Percentiles rank a stretch among this genome's conserved stretches.
phyloP scores from a whole-genome alignment of 1,139 yeast species.

The Saccharomyces hybrid region DNA sequence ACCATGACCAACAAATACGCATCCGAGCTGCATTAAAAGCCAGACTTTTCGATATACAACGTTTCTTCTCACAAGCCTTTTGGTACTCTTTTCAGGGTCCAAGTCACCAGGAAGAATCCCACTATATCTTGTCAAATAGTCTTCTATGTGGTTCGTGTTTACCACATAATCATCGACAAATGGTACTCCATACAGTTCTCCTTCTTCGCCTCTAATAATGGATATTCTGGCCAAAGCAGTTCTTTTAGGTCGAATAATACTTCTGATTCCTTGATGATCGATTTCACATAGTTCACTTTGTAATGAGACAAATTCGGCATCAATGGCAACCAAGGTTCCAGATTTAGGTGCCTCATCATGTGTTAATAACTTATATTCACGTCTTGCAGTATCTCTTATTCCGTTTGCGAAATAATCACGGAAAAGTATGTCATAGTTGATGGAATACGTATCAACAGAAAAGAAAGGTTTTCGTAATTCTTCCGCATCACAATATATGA shows the following conservation, averaged over 20 bases:
- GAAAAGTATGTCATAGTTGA: constrained; percentile 62
- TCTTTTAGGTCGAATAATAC: constrained; percentile 65
- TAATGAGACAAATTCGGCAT: constrained; percentile 89
- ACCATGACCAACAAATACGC: constrained; percentile 94
- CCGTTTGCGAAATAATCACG: constrained; percentile 73
- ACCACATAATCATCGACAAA: constrained; percentile 91
- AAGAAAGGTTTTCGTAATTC: constrained; percentile 32
- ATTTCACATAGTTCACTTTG: constrained; percentile 78
- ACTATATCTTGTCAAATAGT: constrained; percentile 82
- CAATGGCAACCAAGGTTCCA: constrained; percentile 82
- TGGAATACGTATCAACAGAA: constrained; percentile 34
- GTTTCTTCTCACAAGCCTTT: constrained; percentile 70
- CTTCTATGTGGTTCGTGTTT: constrained; percentile 63
- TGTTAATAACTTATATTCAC: constrained; percentile 61
- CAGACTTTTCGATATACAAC: constrained; percentile 84
- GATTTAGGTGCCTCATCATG: constrained; percentile 61
- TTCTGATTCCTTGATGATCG: constrained; percentile 59
- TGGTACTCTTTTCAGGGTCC: constrained; percentile 59
- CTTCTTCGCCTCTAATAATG: constrained; percentile 69
- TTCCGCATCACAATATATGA: constrained; percentile 53
- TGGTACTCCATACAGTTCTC: constrained; percentile 61
- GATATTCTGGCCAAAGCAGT: constrained; percentile 85
- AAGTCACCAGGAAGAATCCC: constrained; percentile 93
- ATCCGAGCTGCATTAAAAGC: constrained; percentile 81
- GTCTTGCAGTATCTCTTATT: constrained; percentile 48